These are phyloP conservation scores for Xylona heveae DNA, from an alignment of 495 filamentous ascomycete species.

Conservation along the genomic window DNA sequence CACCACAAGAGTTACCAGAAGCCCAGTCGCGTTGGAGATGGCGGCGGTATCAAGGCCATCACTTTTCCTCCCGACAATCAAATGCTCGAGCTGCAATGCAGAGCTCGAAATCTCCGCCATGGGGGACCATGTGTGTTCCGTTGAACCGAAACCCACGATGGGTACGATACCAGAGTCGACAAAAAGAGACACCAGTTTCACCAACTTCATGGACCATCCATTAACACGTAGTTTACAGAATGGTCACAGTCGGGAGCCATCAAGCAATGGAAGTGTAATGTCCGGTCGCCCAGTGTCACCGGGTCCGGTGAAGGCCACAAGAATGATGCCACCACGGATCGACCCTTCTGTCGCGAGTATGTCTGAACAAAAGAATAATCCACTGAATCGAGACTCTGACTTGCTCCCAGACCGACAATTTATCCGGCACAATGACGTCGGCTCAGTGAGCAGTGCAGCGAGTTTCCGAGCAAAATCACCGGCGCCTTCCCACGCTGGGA, in stretches of 20 bases:
- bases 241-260: no score
- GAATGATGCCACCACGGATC: constrained; percentile 27
- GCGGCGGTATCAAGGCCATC: constrained; percentile 27
- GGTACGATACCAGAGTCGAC: no score
- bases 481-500: constrained; percentile 18
- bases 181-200: no score
- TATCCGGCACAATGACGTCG: constrained; percentile 31
- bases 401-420: constrained; percentile 36
- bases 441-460: constrained; percentile 35
- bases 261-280: no score
- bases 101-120: constrained; percentile 79
- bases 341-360: constrained; percentile 33
- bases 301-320: no score
- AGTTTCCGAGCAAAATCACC: constrained; percentile 37
- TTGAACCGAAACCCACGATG: background rate
- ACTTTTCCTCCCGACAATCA: constrained; percentile 73
- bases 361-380: constrained; percentile 13
- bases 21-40: no score
- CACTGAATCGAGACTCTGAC: background rate
- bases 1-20: no score
- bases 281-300: no score
- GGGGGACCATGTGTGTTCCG: constrained; percentile 70
- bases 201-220: no score
- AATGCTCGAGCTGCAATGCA: constrained; percentile 75
- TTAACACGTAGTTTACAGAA: no score